phyloP scores from a whole-genome alignment of 495 filamentous ascomycete species.

The Aspergillus sparsus region DNA sequence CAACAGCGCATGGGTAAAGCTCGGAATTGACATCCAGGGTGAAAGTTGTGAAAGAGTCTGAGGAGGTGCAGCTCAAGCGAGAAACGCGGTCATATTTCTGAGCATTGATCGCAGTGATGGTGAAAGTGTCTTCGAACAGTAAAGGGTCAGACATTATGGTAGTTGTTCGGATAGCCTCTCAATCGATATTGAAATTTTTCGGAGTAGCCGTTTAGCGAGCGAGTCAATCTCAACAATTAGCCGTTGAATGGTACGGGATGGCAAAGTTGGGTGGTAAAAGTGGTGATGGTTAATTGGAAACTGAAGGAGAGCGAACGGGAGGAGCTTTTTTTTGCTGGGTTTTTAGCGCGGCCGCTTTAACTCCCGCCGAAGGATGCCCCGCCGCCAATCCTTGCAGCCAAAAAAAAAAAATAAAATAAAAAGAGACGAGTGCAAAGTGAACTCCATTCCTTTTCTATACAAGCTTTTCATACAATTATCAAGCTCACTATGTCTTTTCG shows the following conservation, averaged over 20 bases:
- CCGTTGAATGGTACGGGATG: background rate
- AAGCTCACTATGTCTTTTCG: constrained; percentile 74
- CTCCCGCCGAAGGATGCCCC: constrained; percentile 26
- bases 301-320: constrained; percentile 5
- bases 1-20: constrained; percentile 73
- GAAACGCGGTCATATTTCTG: constrained; percentile 94
- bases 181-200: background rate
- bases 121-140: constrained; percentile 92
- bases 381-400: constrained; percentile 26
- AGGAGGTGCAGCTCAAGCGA: constrained; percentile 70
- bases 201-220: background rate
- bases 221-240: background rate
- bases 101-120: constrained; percentile 70
- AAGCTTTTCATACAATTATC: constrained; percentile 6
- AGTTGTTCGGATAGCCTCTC: constrained; percentile 13
- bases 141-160: constrained; percentile 71
- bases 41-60: constrained; percentile 70
- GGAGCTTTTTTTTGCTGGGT: constrained; percentile 48
- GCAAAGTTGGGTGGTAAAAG: background rate
- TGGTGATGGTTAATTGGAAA: constrained; percentile 3
- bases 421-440: no score
- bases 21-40: constrained; percentile 92
- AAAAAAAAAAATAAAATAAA: constrained; percentile 14
- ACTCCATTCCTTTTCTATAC: background rate
- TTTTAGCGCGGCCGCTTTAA: constrained; percentile 35